phyloP scores from a whole-genome alignment of 2,329 filamentous ascomycete genomes.

The Fusarium circinatum region DNA sequence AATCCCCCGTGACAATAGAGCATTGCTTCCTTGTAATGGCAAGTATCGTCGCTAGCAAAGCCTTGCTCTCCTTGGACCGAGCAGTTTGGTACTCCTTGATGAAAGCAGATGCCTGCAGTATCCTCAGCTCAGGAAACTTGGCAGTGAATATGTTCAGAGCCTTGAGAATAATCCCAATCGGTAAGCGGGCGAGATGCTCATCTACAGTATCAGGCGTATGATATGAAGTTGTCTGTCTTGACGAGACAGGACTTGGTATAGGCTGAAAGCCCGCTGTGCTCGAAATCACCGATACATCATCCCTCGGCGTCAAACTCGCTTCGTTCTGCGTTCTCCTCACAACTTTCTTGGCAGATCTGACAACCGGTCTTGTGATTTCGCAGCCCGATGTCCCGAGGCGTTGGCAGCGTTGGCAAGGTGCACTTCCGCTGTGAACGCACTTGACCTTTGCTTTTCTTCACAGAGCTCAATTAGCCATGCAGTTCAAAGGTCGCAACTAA shows the following conservation, averaged over 20 bases:
- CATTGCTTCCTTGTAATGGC: constrained; percentile 33
- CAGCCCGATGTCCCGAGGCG: constrained; percentile 43
- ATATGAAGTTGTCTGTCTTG: neutral
- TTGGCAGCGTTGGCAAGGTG: constrained; percentile 48
- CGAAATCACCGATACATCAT: neutral
- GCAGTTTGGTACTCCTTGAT: constrained; percentile 38
- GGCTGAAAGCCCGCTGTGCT: neutral
- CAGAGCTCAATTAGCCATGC: fast-evolving
- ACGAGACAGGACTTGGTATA: neutral
- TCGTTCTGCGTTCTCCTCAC: constrained; percentile 1
- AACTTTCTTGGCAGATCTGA: constrained; percentile 6
- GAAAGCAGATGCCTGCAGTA: constrained; percentile 49
- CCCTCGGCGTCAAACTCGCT: neutral
- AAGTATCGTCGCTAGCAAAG: constrained; percentile 29
- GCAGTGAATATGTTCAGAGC: constrained; percentile 49
- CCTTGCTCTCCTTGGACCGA: constrained; percentile 42
- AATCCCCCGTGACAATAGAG: constrained; percentile 13
- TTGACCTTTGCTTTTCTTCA: constrained; percentile 51
- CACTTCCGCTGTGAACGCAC: constrained; percentile 46
- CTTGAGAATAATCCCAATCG: constrained; percentile 45
- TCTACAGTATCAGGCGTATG: constrained; percentile 19
- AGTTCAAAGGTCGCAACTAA: fast-evolving
- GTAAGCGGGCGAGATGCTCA: constrained; percentile 41
- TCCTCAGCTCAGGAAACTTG: constrained; percentile 49
- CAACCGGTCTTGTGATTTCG: constrained; percentile 34